These are phyloP conservation scores for Phoma herbarum DNA, from an alignment of 2,329 filamentous ascomycete genomes.

Conservation along the genomic window DNA sequence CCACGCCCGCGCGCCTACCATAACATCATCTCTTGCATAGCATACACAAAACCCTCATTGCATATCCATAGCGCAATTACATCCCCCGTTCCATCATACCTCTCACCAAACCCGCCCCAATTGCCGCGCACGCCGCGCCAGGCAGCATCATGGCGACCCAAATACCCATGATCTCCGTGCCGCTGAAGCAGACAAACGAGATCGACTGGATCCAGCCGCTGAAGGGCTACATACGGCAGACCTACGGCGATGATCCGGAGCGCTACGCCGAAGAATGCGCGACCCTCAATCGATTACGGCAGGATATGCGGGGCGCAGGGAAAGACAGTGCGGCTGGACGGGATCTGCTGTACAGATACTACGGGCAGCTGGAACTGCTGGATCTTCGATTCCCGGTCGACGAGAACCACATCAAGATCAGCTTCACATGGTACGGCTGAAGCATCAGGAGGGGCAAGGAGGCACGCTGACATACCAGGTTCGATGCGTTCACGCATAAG, in stretches of 20 bases:
- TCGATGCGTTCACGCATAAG: slow-evolving; percentile 99
- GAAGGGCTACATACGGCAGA: slow-evolving; percentile 91
- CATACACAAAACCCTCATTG: not conserved
- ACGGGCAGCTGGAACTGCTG: slow-evolving; percentile 93
- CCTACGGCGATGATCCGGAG: slow-evolving; percentile 96
- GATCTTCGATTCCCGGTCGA: slow-evolving; percentile 96
- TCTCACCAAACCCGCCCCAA: slow-evolving; percentile 29
- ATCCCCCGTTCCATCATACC: slow-evolving; percentile 20
- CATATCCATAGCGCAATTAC: not conserved
- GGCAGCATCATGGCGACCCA: slow-evolving; percentile 53
- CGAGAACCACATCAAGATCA: slow-evolving; percentile 98
- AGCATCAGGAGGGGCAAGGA: not conserved
- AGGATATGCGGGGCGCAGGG: slow-evolving; percentile 97
- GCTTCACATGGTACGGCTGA: slow-evolving; percentile 84
- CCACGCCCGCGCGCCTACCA: slow-evolving; percentile 14
- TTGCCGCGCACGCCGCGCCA: slow-evolving; percentile 22
- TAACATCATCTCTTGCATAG: slow-evolving; percentile 10
- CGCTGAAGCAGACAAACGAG: slow-evolving; percentile 92
- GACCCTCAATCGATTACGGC: slow-evolving; percentile 90
- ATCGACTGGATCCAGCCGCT: slow-evolving; percentile 96
- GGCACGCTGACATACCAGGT: slow-evolving; percentile 67
- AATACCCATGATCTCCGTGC: slow-evolving; percentile 93
- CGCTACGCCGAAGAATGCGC: slow-evolving; percentile 94
- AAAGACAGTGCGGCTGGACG: slow-evolving; percentile 94
- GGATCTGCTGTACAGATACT: slow-evolving; percentile 95